Percentiles rank a stretch among this genome's conserved stretches.
phyloP scores from a whole-genome alignment of 805 yeast genomes.

The Candida anglica region DNA sequence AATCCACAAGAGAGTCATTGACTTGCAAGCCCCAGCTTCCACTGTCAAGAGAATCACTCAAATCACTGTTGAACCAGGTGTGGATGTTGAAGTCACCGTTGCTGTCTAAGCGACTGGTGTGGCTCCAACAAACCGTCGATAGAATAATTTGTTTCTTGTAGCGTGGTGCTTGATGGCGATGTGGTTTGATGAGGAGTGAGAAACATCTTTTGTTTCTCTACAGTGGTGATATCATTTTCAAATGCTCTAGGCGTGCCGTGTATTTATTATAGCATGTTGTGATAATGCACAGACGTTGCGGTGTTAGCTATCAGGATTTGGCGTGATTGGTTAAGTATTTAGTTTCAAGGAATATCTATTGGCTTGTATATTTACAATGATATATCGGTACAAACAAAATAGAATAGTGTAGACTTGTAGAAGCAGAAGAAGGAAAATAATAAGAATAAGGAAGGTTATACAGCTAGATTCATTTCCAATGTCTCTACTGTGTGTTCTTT shows the following conservation, averaged over 20 bases:
- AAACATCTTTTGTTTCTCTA: background rate
- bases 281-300: constrained; percentile 49
- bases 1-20: constrained; percentile 99
- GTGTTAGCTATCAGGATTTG: constrained; percentile 59
- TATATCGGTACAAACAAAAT: background rate
- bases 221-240: constrained; percentile 24
- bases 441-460: too few relatives aligned
- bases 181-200: background rate
- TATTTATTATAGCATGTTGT: constrained; percentile 19
- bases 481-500: too few relatives aligned
- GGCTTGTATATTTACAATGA: constrained; percentile 1
- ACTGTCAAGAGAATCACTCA: constrained; percentile 94
- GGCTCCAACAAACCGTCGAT: too few relatives aligned
- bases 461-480: too few relatives aligned
- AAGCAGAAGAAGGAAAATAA: too few relatives aligned
- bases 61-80: constrained; percentile 99
- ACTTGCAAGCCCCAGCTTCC: constrained; percentile 94
- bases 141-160: too few relatives aligned
- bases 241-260: constrained; percentile 64
- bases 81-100: constrained; percentile 91
- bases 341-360: background rate
- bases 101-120: constrained; percentile 64
- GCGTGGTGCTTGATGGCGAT: too few relatives aligned
- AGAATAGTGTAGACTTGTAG: too few relatives aligned
- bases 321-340: constrained; percentile 14